phyloP scores from a whole-genome alignment of 2,329 filamentous ascomycete species.

The Cordyceps fumosorosea region DNA sequence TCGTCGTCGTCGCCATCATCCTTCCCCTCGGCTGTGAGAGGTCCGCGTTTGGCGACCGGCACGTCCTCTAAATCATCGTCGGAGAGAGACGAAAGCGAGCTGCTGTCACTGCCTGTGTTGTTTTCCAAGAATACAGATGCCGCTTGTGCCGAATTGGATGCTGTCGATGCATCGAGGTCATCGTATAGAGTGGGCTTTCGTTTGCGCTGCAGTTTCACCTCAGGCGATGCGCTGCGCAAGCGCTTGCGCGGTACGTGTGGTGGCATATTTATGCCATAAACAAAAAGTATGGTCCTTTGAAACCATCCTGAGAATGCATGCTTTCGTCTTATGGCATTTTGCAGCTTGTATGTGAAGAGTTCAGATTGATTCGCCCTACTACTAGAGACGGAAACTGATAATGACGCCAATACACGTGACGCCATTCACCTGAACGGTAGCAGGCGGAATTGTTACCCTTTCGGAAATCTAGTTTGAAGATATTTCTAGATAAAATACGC shows the following conservation, averaged over 20 bases:
- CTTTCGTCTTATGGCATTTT: background rate
- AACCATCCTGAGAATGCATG: background rate
- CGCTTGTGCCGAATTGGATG: slow-evolving; percentile 36
- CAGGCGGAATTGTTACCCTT: no score
- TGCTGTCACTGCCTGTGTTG: slow-evolving; percentile 39
- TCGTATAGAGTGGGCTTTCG: slow-evolving; percentile 56
- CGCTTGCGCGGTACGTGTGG: slow-evolving; percentile 63
- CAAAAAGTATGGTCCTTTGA: background rate
- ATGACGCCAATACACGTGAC: slow-evolving; percentile 10
- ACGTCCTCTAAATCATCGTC: slow-evolving; percentile 56
- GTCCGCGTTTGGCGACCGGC: slow-evolving; percentile 52
- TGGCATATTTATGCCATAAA: slow-evolving; percentile 46
- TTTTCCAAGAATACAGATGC: slow-evolving; percentile 36
- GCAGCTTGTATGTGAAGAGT: background rate
- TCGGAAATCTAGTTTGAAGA: no score
- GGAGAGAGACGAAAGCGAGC: slow-evolving; percentile 47
- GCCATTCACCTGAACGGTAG: background rate
- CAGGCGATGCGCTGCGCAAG: slow-evolving; percentile 35
- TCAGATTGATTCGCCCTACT: background rate
- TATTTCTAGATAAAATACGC: no score
- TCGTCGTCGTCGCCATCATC: slow-evolving; percentile 39
- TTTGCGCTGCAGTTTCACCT: slow-evolving; percentile 20
- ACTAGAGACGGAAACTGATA: background rate
- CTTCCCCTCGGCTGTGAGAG: slow-evolving; percentile 21
- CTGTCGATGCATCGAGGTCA: slow-evolving; percentile 47